These are phyloP conservation scores for Dictyostelium discoideum DNA, from an alignment of 78 protist genomes.

Conservation along the genomic window DNA sequence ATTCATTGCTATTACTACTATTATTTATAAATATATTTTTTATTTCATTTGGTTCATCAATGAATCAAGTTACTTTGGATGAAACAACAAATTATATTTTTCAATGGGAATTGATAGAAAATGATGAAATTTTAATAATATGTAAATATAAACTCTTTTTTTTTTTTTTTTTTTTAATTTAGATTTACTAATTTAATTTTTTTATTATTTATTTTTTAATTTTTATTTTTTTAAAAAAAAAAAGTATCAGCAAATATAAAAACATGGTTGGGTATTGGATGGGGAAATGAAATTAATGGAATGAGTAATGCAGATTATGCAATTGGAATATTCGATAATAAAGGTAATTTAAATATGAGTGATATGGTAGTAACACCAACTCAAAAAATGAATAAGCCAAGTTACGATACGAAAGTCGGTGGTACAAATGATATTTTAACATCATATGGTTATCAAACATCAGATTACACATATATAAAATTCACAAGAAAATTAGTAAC, in stretches of 20 bases:
- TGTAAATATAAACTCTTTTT: neutral
- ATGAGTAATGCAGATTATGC: constrained; percentile 38
- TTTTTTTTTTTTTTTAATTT: too few relatives aligned
- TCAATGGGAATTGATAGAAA: neutral
- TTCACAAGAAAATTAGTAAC: constrained; percentile 41
- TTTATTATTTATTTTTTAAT: neutral
- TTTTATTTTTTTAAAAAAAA: too few relatives aligned
- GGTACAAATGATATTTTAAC: constrained; percentile 44
- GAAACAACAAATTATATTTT: neutral
- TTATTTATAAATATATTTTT: neutral
- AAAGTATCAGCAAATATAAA: neutral
- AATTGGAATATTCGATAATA: neutral
- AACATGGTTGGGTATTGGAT: constrained; percentile 15
- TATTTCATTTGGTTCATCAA: neutral
- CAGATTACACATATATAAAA: neutral
- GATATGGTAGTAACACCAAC: constrained; percentile 16
- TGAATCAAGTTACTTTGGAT: neutral
- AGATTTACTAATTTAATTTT: neutral
- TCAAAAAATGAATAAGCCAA: neutral
- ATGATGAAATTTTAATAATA: neutral
- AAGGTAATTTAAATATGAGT: neutral
- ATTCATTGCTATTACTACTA: neutral
- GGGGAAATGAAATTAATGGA: neutral
- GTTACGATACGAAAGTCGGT: neutral
- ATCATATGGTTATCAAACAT: constrained; percentile 36